Percentiles rank a stretch among this genome's conserved stretches.
These are phyloP conservation scores for Penicillium digitatum DNA, from an alignment of 2,329 filamentous ascomycete species.

Conservation along the genomic window DNA sequence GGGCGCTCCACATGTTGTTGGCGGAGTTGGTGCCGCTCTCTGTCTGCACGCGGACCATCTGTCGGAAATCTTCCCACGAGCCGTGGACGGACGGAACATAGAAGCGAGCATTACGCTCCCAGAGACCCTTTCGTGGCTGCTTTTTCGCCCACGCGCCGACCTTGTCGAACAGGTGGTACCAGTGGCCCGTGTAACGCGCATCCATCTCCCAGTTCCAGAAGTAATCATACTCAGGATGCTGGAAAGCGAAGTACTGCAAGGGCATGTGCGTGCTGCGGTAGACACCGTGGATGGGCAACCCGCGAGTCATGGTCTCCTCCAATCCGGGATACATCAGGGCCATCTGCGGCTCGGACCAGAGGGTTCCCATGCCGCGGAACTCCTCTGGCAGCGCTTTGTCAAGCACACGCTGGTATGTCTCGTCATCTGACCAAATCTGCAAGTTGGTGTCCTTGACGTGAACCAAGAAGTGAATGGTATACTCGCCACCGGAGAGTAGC, in stretches of 20 bases:
- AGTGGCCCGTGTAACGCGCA: slow-evolving; percentile 71
- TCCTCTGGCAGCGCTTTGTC: slow-evolving; percentile 68
- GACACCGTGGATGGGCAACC: slow-evolving; percentile 80
- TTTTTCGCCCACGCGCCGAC: slow-evolving; percentile 64
- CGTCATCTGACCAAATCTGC: slow-evolving; percentile 76
- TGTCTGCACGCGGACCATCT: slow-evolving; percentile 71
- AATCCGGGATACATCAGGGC: slow-evolving; percentile 81
- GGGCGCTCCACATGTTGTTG: slow-evolving; percentile 63
- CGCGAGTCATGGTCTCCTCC: slow-evolving; percentile 67
- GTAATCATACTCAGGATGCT: slow-evolving; percentile 74
- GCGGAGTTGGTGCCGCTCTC: slow-evolving; percentile 63
- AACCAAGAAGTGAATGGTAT: slow-evolving; percentile 75
- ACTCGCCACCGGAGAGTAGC: slow-evolving; percentile 74
- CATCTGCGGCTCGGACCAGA: slow-evolving; percentile 97
- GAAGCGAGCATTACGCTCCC: slow-evolving; percentile 75
- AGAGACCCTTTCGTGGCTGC: slow-evolving; percentile 74
- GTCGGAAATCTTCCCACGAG: slow-evolving; percentile 73
- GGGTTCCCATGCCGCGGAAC: slow-evolving; percentile 79
- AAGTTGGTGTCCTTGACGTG: slow-evolving; percentile 76
- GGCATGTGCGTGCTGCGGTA: slow-evolving; percentile 93
- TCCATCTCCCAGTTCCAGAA: slow-evolving; percentile 90
- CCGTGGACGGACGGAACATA: slow-evolving; percentile 74
- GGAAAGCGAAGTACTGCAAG: slow-evolving; percentile 84
- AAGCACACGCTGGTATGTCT: slow-evolving; percentile 70
- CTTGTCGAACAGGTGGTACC: slow-evolving; percentile 74